Evolutionary conservation across 257 asterid species (phyloP).

Genomic region (Echium plantagineum): DNA sequence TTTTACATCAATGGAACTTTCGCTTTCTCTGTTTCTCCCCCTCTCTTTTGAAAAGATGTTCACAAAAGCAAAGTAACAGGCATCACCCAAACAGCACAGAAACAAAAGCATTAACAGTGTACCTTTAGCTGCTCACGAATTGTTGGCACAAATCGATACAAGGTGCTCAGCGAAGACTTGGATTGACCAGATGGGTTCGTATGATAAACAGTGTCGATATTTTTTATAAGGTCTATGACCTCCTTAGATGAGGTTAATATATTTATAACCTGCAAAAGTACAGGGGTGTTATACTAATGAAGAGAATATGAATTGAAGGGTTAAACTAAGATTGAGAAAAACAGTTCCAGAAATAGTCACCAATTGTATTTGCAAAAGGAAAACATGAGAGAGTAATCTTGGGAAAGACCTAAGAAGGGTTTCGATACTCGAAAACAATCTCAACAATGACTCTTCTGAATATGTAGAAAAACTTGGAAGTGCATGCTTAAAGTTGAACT

Average conservation of each 20-base stretch:
- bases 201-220: conserved; percentile 60
- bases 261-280: conserved; percentile 52
- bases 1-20: background rate
- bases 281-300: background rate
- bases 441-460: background rate
- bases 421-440: too few relatives aligned
- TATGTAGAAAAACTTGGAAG: background rate
- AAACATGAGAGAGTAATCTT: too few relatives aligned
- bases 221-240: conserved; percentile 65
- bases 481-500: background rate
- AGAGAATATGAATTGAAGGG: background rate
- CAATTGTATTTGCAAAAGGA: too few relatives aligned
- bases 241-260: conserved; percentile 58
- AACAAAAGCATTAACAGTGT: conserved; percentile 2
- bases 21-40: too few relatives aligned
- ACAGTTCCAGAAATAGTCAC: too few relatives aligned
- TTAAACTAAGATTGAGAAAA: too few relatives aligned
- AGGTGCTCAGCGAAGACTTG: conserved; percentile 29
- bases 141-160: conserved; percentile 49
- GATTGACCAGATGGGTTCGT: conserved; percentile 50
- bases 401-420: too few relatives aligned
- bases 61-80: background rate
- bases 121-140: conserved; percentile 74
- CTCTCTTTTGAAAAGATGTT: background rate
- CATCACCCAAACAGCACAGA: too few relatives aligned